Evolutionary conservation across 257 asterid species (phyloP).

Genomic region (Solanum sitiens): DNA sequence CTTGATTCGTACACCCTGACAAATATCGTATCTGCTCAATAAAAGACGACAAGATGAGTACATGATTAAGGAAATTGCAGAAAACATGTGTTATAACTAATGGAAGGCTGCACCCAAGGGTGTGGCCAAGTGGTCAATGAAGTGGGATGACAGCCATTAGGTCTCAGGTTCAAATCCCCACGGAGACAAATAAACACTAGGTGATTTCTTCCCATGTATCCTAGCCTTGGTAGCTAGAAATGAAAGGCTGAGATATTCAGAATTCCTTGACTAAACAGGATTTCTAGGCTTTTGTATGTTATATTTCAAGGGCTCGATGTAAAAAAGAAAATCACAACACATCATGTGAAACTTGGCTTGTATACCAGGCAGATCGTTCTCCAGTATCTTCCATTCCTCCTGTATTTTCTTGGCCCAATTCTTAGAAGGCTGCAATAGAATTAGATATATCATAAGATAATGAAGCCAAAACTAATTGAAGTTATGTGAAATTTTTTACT

Average conservation of each 20-base stretch:
- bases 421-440: constrained; percentile 45
- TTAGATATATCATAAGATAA: background rate
- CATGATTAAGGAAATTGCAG: background rate
- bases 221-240: background rate
- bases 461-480: background rate
- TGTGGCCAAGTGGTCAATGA: background rate
- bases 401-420: constrained; percentile 84
- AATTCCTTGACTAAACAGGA: background rate
- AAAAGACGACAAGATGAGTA: background rate
- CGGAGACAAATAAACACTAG: background rate
- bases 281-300: background rate
- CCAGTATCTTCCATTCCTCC: constrained; percentile 88
- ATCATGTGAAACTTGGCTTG: background rate
- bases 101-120: background rate
- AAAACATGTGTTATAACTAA: background rate
- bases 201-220: background rate
- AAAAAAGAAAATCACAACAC: background rate
- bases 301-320: background rate
- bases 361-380: constrained; percentile 79
- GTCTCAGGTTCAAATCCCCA: background rate
- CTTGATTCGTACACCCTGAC: constrained; percentile 84
- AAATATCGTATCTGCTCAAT: constrained; percentile 52
- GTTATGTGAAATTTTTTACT: background rate
- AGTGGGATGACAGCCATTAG: background rate
- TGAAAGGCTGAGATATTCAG: background rate